Evolutionary conservation across 306 rosid species (phyloP).

Genomic region (Notholithocarpus densiflorus): DNA sequence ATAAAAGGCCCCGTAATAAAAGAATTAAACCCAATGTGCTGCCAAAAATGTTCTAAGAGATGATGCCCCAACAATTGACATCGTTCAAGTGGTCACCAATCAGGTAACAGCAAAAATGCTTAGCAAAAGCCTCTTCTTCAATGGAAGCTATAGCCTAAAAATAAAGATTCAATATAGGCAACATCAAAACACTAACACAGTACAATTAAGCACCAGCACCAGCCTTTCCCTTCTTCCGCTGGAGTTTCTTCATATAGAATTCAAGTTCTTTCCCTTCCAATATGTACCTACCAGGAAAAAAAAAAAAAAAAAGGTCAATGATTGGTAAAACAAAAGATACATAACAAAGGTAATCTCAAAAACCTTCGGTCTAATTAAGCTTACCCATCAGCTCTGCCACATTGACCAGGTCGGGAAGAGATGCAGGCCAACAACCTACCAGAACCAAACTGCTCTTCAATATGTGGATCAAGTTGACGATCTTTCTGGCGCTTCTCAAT

Average conservation of each 20-base stretch:
- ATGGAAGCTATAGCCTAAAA: not conserved
- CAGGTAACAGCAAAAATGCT: not conserved
- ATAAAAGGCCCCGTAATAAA: not conserved
- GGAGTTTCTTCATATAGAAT: slow-evolving; percentile 46
- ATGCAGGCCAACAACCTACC: slow-evolving; percentile 49
- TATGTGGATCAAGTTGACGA: slow-evolving; percentile 33
- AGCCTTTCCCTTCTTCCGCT: slow-evolving; percentile 40
- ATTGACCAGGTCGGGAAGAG: slow-evolving; percentile 53
- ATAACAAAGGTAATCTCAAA: not conserved
- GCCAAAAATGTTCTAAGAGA: not conserved
- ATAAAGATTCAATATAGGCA: not conserved
- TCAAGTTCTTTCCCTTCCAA: slow-evolving; percentile 50
- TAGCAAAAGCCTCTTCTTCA: not conserved
- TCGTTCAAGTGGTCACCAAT: not conserved
- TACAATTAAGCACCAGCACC: slow-evolving; percentile 28
- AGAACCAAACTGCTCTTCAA: slow-evolving; percentile 47
- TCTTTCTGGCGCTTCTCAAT: slow-evolving; percentile 44
- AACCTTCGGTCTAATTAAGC: not conserved
- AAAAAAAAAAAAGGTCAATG: not conserved
- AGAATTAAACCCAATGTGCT: not conserved
- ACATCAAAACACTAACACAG: not conserved
- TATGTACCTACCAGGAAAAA: slow-evolving; percentile 20
- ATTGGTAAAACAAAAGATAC: not conserved
- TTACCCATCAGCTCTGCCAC: slow-evolving; percentile 56
- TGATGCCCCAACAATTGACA: not conserved